A percentile compares a stretch with the other conserved stretches of the same genome.
These are phyloP conservation scores for Echria macrotheca DNA, from an alignment of 495 filamentous ascomycete genomes.

Conservation along the genomic window DNA sequence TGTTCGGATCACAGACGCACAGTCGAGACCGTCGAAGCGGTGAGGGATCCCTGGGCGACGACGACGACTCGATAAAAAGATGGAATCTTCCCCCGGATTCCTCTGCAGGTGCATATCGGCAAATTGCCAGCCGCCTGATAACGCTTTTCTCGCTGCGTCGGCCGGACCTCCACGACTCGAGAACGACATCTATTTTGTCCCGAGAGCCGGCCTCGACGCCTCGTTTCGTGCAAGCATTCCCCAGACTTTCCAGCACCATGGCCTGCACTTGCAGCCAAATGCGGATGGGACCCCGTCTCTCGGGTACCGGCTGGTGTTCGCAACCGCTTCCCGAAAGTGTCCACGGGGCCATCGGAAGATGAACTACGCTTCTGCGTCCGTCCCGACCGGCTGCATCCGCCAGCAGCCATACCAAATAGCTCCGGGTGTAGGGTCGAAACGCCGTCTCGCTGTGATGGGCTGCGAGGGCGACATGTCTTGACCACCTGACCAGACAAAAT, in stretches of 20 bases:
- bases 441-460: background rate
- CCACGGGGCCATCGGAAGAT: too few relatives aligned
- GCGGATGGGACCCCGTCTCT: too few relatives aligned
- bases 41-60: background rate
- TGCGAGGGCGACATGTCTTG: too few relatives aligned
- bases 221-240: background rate
- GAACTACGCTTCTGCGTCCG: too few relatives aligned
- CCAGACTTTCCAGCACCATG: background rate
- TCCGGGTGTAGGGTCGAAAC: too few relatives aligned
- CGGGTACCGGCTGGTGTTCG: too few relatives aligned
- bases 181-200: too few relatives aligned
- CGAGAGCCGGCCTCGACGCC: background rate
- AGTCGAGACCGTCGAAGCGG: constrained; percentile 4
- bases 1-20: background rate
- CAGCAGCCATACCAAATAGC: constrained; percentile 2
- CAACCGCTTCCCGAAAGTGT: too few relatives aligned
- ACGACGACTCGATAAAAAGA: background rate
- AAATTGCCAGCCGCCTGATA: background rate
- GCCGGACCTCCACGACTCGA: too few relatives aligned
- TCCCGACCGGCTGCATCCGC: background rate
- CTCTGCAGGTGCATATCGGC: background rate
- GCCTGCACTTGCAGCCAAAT: too few relatives aligned
- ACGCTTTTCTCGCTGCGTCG: too few relatives aligned
- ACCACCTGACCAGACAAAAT: background rate
- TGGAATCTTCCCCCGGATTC: constrained; percentile 1